Base-by-base conservation (phyloP, 208 protist species). In the Herpetomonas samuelpessoai region DNA sequence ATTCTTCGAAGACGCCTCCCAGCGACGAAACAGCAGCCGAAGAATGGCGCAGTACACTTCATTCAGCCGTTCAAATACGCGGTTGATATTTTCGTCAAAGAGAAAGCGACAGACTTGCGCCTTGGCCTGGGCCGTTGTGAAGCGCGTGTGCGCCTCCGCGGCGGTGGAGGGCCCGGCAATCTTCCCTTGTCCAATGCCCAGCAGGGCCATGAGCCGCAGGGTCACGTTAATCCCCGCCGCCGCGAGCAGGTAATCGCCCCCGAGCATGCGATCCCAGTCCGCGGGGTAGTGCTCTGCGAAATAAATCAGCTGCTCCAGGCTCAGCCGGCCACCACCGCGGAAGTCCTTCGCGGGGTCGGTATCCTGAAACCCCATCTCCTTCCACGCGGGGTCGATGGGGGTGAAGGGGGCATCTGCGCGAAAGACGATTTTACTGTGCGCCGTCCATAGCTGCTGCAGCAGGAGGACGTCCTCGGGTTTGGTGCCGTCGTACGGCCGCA, bases 261-360 rank as follows among this genome's bases (percentile, higher is more conserved):
- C 63, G 3, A 68, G 47, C 27, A 79, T 63, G 16, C 31, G 22
- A 41, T 54, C 67, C 71, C 77, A 92, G 45, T 76, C 30, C 19
- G 68, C 27, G 14, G 82, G 80, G 57, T 97, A 61, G 14, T 69
- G 29, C 68, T 90, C 74, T 0, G 69, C 76, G 2, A 95, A 68
- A 73, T 91, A 88, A 0, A 95, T 47, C 38, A 96, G 78, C 59
- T 94, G 87, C 25, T 51, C 27, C 2, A 97, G 77, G 1, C 70
- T 74, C 35, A 96, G 62, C 26, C 90, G 22, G 29, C 90, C 90
- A n/a, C 67, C 85, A 7, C 91, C 87, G 29, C 91, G 74, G 51
- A 97, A 96, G 68, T 97, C 93, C 9, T 88, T 96, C 1, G 69
- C 67, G 1, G 91, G 91, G 61, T 97, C 76, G 3, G 28, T 60